Percentiles rank a stretch among this genome's conserved stretches.
phyloP scores from a whole-genome alignment of 2,329 filamentous ascomycete genomes.

The Penicillium sp. region DNA sequence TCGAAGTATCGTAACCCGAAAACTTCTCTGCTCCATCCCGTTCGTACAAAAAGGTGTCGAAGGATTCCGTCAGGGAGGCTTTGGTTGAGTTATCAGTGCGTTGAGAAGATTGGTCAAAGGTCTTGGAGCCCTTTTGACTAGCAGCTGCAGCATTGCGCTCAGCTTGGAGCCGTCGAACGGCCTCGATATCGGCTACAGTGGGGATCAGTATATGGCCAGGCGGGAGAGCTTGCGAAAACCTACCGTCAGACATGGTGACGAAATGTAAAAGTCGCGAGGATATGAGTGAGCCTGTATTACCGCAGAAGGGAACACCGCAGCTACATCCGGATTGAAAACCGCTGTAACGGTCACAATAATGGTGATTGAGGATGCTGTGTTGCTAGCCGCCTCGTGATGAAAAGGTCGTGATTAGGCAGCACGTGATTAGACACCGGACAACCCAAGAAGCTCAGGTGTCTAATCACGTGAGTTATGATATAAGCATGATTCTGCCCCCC shows the following conservation, averaged over 20 bases:
- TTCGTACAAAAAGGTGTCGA: constrained; percentile 87
- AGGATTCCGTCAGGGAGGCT: constrained; percentile 81
- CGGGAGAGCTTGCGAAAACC: constrained; percentile 19
- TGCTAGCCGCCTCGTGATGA: constrained; percentile 25
- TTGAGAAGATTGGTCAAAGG: constrained; percentile 75
- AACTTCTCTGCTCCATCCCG: constrained; percentile 75
- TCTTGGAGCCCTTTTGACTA: constrained; percentile 76
- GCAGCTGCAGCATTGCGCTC: constrained; percentile 83
- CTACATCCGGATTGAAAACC: constrained; percentile 40
- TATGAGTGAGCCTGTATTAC: constrained; percentile 29
- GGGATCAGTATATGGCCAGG: constrained; percentile 25
- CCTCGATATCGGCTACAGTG: constrained; percentile 72
- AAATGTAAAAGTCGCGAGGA: constrained; percentile 24
- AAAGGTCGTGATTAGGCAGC: constrained; percentile 19
- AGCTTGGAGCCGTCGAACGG: constrained; percentile 82
- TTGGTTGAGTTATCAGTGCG: constrained; percentile 82
- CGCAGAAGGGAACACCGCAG: constrained; percentile 28
- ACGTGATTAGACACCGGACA: neutral
- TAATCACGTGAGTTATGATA: neutral
- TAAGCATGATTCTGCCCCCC: neutral
- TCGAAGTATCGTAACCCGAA: constrained; percentile 85
- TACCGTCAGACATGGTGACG: constrained; percentile 49
- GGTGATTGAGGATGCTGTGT: constrained; percentile 19
- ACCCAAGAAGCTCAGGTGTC: neutral
- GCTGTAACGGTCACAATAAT: constrained; percentile 32